Conservation (phyloP, 768 basidiomycete species). For the Kwoniella heveanensis region DNA sequence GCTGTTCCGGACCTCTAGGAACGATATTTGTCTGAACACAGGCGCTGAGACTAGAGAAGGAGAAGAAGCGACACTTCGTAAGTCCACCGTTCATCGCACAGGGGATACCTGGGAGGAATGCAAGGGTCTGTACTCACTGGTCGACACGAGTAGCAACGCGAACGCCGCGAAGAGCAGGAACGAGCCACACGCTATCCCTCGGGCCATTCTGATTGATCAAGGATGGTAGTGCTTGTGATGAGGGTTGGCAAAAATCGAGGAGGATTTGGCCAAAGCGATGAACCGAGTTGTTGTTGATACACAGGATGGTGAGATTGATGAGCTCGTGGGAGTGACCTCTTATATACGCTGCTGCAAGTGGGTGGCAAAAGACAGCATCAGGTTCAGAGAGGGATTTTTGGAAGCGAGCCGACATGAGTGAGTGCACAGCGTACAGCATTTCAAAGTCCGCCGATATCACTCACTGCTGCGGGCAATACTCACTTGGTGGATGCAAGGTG, state of each 20-base stretch:
- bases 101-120: too few species aligned
- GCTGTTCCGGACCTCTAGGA: constrained; percentile 33
- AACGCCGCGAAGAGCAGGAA: constrained; percentile 47
- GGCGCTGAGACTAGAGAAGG: constrained; percentile 34
- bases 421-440: neutral
- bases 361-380: neutral
- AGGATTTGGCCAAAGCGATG: neutral
- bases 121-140: constrained; percentile 30
- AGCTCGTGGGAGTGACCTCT: neutral
- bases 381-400: too few species aligned
- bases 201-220: constrained; percentile 18
- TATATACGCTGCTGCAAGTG: neutral
- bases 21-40: constrained; percentile 36
- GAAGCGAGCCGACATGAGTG: too few species aligned
- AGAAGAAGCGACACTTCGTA: too few species aligned
- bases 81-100: too few species aligned
- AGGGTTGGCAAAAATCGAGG: too few species aligned
- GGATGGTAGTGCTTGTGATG: too few species aligned
- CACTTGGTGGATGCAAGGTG: neutral
- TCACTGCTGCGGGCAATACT: neutral
- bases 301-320: neutral
- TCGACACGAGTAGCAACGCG: constrained; percentile 38
- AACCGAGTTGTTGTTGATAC: neutral
- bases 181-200: constrained; percentile 32
- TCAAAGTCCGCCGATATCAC: neutral